These are phyloP conservation scores for Ganoderma meredithae DNA, from an alignment of 1,284 basidiomycete species.

Conservation along the genomic window DNA sequence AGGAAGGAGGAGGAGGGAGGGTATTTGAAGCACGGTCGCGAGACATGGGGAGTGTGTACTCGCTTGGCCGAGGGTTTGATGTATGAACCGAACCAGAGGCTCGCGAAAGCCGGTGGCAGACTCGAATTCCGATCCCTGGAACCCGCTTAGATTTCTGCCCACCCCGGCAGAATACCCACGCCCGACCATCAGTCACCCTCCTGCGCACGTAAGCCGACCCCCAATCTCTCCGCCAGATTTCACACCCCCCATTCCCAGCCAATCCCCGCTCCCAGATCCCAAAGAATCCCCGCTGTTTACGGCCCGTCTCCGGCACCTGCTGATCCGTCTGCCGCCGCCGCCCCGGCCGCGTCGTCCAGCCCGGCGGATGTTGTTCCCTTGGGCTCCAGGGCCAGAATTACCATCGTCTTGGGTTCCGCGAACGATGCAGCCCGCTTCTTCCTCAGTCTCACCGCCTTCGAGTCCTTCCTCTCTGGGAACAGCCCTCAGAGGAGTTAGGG, in stretches of 20 bases:
- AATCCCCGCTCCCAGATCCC: not conserved
- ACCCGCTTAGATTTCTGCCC: not conserved
- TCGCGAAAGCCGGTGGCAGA: slow-evolving; percentile 3
- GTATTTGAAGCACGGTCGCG: slow-evolving; percentile 28
- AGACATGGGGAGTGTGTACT: slow-evolving; percentile 11
- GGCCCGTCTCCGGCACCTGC: not conserved
- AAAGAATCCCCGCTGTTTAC: not conserved
- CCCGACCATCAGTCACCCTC: not conserved
- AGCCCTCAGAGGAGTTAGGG: slow-evolving; percentile 22
- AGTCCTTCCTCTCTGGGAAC: slow-evolving; percentile 20
- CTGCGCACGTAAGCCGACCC: not conserved
- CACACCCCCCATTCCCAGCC: not conserved
- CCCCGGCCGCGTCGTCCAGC: not conserved
- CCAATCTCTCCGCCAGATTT: not conserved
- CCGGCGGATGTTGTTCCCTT: not conserved
- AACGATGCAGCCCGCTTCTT: not conserved
- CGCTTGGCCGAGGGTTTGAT: slow-evolving; percentile 30
- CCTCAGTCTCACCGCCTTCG: slow-evolving; percentile 11
- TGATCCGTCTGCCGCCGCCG: not conserved
- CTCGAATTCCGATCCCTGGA: slow-evolving; percentile 5
- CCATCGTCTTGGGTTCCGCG: slow-evolving; percentile 2
- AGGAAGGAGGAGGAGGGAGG: slow-evolving; percentile 19
- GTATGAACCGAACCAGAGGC: slow-evolving; percentile 15
- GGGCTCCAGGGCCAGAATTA: not conserved
- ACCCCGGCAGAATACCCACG: too few relatives aligned